Conservation (phyloP, 2,329 filamentous ascomycete genomes). For the Didymella segeticola region DNA sequence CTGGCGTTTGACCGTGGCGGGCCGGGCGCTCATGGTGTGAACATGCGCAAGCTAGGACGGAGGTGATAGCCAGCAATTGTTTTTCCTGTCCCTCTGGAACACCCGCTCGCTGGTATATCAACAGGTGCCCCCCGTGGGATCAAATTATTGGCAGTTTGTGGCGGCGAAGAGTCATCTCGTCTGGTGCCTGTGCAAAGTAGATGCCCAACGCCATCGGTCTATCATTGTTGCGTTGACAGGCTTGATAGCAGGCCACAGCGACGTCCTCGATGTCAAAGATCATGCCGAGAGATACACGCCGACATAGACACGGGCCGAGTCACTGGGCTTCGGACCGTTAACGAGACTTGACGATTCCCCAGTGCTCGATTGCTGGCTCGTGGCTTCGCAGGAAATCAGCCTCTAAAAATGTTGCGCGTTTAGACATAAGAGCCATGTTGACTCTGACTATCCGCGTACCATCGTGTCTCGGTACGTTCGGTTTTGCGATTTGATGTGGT, state of each 20-base stretch:
- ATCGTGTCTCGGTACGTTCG: not conserved
- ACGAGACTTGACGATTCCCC: not conserved
- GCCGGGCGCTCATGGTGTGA: constrained; percentile 13
- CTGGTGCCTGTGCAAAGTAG: not conserved
- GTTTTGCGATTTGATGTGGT: not conserved
- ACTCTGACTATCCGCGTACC: too few relatives aligned
- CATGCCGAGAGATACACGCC: not conserved
- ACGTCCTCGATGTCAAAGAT: not conserved
- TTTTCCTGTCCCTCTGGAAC: not conserved
- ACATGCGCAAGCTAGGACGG: constrained; percentile 2
- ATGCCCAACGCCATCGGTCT: not conserved
- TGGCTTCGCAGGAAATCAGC: not conserved
- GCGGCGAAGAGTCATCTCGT: not conserved
- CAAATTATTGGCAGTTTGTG: not conserved
- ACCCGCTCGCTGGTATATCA: not conserved
- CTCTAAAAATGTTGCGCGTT: not conserved
- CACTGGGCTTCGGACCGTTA: not conserved
- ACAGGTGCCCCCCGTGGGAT: not conserved
- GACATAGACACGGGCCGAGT: constrained; percentile 3
- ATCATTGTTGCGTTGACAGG: not conserved
- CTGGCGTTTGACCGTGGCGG: constrained; percentile 28
- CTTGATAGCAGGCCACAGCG: not conserved
- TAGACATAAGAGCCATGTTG: too few relatives aligned
- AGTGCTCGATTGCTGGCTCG: not conserved
- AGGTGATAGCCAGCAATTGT: not conserved